Conservation (phyloP, 2,329 filamentous ascomycete species). For the Biscogniauxia marginata region DNA sequence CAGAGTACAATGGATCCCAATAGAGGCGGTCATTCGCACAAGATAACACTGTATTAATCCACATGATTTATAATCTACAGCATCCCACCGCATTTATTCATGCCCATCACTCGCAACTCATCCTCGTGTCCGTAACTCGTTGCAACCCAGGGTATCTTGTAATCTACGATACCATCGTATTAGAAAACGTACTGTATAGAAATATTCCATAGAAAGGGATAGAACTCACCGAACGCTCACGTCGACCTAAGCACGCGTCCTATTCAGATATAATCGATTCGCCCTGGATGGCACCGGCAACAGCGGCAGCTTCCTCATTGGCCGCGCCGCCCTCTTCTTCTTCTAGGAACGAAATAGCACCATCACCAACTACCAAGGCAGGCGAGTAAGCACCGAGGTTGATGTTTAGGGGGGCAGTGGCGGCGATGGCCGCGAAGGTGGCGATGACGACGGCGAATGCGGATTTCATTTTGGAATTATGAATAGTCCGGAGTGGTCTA, state of each 20-base stretch:
- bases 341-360: conserved; percentile 44
- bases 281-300: neutral
- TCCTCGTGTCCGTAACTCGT: neutral
- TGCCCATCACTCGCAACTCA: neutral
- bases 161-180: neutral
- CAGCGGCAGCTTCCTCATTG: conserved; percentile 17
- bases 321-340: conserved; percentile 18
- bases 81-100: neutral
- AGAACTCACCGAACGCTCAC: neutral
- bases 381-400: conserved; percentile 37
- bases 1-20: neutral
- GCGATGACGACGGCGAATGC: conserved; percentile 29
- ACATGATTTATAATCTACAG: too few species aligned
- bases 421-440: conserved; percentile 27
- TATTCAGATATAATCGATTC: neutral
- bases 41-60: neutral
- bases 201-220: neutral
- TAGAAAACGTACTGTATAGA: neutral
- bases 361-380: conserved; percentile 39
- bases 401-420: conserved; percentile 35
- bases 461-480: conserved; percentile 23
- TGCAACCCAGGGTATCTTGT: neutral
- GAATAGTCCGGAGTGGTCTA: neutral
- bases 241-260: neutral
- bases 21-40: neutral